Base-by-base conservation (phyloP, 1,284 basidiomycete genomes). In the Apiotrichum domesticum region DNA sequence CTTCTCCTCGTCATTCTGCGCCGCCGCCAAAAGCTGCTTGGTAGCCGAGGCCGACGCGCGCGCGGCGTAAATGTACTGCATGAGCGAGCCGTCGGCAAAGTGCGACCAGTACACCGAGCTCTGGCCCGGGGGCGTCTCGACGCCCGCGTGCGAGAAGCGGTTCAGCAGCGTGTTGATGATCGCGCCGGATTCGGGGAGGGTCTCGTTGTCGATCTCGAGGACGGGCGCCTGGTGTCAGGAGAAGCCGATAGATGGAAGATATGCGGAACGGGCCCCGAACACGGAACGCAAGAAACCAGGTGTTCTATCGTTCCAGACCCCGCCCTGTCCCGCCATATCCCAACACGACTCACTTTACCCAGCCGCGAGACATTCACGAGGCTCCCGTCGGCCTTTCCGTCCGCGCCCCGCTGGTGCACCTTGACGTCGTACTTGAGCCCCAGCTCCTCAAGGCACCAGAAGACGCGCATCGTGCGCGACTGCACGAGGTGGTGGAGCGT, bases 81-180 rank as follows among this genome's bases (percentile, higher is more conserved):
- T 70, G 55, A 69, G 61, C 29, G 58, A 64, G 9, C 68, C 73
- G 52, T 75, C 73, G 45, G 67, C 46, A 48, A 68, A 73, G 62
- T 70, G 68, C 21, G 60, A 50, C 71, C 70, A 75, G 61, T 66
- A 72, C 13, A 64, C 43, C 15, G 56, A 58, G 50, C 62, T 56
- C 42, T 67, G 55, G 33, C 56, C 57, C 5, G 65, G 49, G 9
- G 54, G 58, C 4, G 50, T 15, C 51, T 72, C 69, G 9, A 70
- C 54, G 11, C 48, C 47, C 32, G 46, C 32, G 3, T 42, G 4
- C 1, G 52, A 10, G 14, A 53, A 32, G 37, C 44, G 15, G 7
- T 39, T 15, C n/a, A 75, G 61, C 40, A 73, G 61, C 35, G 62
- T 57, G 52, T 67, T 57, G 39, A 69, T 55, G 51, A 75, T 75